Conservation (phyloP, 139 green algal genomes). For the Picochlorum sp. region DNA sequence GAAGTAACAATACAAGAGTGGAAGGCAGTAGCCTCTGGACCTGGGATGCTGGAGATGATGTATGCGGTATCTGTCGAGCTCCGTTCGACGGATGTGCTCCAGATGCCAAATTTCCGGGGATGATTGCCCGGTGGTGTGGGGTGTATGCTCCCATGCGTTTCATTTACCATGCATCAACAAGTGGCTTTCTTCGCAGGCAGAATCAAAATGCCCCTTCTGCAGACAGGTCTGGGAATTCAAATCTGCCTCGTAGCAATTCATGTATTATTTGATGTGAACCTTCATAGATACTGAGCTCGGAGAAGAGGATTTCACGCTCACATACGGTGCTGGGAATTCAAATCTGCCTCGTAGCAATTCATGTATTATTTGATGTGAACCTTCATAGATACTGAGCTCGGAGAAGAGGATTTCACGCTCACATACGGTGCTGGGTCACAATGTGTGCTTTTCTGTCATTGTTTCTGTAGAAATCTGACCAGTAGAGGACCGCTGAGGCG, state of each 20-base stretch:
- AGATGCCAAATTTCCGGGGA: slow-evolving; percentile 49
- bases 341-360: no score
- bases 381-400: no score
- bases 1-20: slow-evolving; percentile 49
- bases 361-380: no score
- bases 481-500: slow-evolving; percentile 24
- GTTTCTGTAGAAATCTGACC: slow-evolving; percentile 12
- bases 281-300: no score
- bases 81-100: slow-evolving; percentile 52
- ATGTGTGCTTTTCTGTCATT: slow-evolving; percentile 8
- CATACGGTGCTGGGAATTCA: slow-evolving; percentile 25
- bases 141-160: slow-evolving; percentile 48
- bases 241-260: neutral
- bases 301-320: neutral
- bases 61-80: slow-evolving; percentile 54
- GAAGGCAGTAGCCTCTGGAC: slow-evolving; percentile 52
- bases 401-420: neutral
- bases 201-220: slow-evolving; percentile 55
- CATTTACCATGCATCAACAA: slow-evolving; percentile 62
- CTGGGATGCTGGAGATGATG: slow-evolving; percentile 55
- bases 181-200: slow-evolving; percentile 45
- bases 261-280: no score
- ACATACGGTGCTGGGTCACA: neutral
- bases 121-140: slow-evolving; percentile 56
- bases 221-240: slow-evolving; percentile 48